Percentiles rank a stretch among this genome's conserved stretches.
Evolutionary conservation across 768 basidiomycete species (phyloP).

Genomic region (Tricholoma matsutake): DNA sequence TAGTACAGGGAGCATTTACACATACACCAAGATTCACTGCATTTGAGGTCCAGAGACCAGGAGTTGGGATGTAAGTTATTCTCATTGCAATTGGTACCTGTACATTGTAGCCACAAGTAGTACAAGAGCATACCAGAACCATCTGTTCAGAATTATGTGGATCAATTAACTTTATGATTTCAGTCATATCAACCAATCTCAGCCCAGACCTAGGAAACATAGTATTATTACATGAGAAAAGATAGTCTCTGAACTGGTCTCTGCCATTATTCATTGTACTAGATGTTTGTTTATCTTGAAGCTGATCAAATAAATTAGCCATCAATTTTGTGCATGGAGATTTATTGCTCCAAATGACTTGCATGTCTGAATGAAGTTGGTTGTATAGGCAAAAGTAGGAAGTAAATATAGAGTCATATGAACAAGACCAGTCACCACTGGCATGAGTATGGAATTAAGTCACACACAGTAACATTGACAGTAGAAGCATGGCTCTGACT

Average conservation of each 20-base stretch:
- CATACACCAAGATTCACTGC: neutral
- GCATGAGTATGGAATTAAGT: neutral
- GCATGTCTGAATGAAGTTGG: neutral
- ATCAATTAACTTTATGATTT: too few species aligned
- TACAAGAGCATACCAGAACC: too few species aligned
- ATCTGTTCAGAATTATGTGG: too few species aligned
- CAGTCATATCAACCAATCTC: too few species aligned
- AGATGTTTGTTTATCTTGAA: neutral
- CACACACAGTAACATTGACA: constrained; percentile 1
- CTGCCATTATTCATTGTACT: neutral
- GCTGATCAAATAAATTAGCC: neutral
- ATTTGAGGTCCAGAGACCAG: neutral
- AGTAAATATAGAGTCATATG: neutral
- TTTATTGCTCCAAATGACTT: neutral
- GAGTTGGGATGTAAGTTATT: neutral
- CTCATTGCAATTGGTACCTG: neutral
- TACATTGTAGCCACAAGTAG: too few species aligned
- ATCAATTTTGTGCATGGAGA: neutral
- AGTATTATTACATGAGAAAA: too few species aligned
- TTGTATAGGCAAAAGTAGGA: neutral
- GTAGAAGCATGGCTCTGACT: neutral
- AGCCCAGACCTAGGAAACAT: too few species aligned
- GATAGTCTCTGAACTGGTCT: too few species aligned
- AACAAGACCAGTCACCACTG: neutral
- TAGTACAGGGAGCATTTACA: neutral